phyloP scores from a whole-genome alignment of 352 stramenopile species.

The Phytopythium sindhum region DNA sequence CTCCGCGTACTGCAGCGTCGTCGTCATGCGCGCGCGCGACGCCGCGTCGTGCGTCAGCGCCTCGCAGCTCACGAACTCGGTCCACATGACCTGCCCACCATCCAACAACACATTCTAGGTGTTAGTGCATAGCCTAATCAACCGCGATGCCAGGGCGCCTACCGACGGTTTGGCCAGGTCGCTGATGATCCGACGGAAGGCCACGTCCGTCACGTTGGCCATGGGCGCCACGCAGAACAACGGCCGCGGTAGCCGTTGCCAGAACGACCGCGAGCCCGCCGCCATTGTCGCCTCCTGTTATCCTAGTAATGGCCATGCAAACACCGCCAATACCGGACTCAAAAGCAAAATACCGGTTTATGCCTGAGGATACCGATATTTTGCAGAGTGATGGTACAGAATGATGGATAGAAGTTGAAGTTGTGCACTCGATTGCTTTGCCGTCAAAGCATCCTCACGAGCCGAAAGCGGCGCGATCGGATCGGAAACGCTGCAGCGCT shows the following conservation, averaged over 20 bases:
- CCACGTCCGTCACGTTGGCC: constrained; percentile 80
- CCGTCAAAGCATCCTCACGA: too few species aligned
- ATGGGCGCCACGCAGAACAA: constrained; percentile 83
- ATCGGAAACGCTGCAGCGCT: too few species aligned
- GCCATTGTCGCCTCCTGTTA: not conserved
- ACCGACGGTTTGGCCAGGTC: constrained; percentile 76
- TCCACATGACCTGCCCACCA: constrained; percentile 62
- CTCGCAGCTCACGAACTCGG: constrained; percentile 85
- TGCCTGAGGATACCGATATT: not conserved
- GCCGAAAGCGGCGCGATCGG: too few species aligned
- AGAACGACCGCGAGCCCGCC: constrained; percentile 36
- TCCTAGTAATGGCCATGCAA: not conserved
- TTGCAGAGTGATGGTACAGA: too few species aligned
- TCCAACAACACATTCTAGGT: not conserved
- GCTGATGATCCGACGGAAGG: constrained; percentile 67
- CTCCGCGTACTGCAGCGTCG: constrained; percentile 67
- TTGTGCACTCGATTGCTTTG: too few species aligned
- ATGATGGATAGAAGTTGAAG: too few species aligned
- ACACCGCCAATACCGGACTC: not conserved
- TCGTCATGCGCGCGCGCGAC: constrained; percentile 73
- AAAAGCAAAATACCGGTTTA: not conserved
- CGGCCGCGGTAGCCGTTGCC: constrained; percentile 51
- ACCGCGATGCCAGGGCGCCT: too few species aligned
- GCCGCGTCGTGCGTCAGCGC: constrained; percentile 58
- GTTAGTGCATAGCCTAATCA: not conserved